Evolutionary conservation across 805 yeast genomes (phyloP), one percentile per base, ranked within the genome.

Genomic region (Candida hispaniensis): DNA sequence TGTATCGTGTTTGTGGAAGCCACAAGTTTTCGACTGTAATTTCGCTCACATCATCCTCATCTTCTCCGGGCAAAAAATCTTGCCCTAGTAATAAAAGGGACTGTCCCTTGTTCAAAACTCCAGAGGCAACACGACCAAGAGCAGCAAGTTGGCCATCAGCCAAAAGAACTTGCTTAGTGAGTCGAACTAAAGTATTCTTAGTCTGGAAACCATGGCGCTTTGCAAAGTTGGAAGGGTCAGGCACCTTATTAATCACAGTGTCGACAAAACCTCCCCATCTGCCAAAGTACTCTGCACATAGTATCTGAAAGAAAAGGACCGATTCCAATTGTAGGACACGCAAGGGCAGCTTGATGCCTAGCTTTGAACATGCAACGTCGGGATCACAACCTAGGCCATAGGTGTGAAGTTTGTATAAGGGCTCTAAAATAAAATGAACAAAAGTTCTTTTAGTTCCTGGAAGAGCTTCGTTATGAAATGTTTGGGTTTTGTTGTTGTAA

Each of bases 1-100:
- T 67, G 51, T 81, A 85, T 44, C 94, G 63, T 0, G 86, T 86
- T 29, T 82, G 75, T 26, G 80, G 65, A 1, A 85, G 43, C 46
- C 49, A 61, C 12, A 65, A 35, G 2, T 50, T 51, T 2, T 47
- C 44, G 18, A 63, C 54, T 4, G 47, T 49, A 0, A 58, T 48
- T 1, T 51, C 34, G 24, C 61, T 65, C 39, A 56, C 50, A 38
- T 75, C 82, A 25, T 75, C 80, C 14, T 60, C 63, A 22, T 71
- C 77, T 26, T 71, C 76, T 13, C 60, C 61, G 6, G 48, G 26
- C 4, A 59, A 46, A 40, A 54, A 72, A 14, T 60, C 57, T 34
- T 71, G 76, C 2, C 80, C 85, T 1, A 79, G 46, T 0, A 85
- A 58, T 25, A 59, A 59, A 5, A 82, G 65, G 17, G 51, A 50